A percentile compares a stretch with the other conserved stretches of the same genome.
Conservation (phyloP, 192 early-diverging fungal species). For the Diversispora eburnea region DNA sequence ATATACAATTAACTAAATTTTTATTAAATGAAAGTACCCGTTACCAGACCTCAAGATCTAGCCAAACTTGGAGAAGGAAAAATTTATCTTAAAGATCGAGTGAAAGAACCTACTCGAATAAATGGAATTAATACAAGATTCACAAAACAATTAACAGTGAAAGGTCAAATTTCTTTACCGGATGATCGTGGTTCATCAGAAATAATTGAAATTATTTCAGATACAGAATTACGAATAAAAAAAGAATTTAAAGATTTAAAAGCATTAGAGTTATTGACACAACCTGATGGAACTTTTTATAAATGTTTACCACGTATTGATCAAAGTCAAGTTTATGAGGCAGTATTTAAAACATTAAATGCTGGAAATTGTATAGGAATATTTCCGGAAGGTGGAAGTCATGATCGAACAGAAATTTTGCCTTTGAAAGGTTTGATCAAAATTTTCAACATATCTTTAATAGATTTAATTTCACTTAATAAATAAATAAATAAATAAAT, state of each 20-base stretch:
- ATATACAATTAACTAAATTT: background rate
- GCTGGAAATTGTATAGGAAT: constrained; percentile 82
- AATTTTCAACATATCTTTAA: background rate
- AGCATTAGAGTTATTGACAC: constrained; percentile 61
- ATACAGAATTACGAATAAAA: constrained; percentile 75
- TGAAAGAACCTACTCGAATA: constrained; percentile 64
- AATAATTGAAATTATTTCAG: constrained; percentile 75
- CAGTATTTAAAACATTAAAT: constrained; percentile 76
- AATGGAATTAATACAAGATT: constrained; percentile 70
- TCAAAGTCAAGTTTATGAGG: constrained; percentile 80
- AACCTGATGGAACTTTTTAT: constrained; percentile 53
- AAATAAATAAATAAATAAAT: no score
- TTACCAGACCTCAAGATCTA: constrained; percentile 89
- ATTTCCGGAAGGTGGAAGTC: constrained; percentile 97
- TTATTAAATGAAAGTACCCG: constrained; percentile 61
- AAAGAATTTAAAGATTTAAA: constrained; percentile 72
- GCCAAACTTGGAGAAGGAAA: constrained; percentile 68
- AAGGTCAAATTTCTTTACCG: constrained; percentile 64
- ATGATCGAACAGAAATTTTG: constrained; percentile 94
- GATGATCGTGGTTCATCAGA: constrained; percentile 57
- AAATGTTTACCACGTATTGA: constrained; percentile 84
- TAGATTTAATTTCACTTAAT: no score
- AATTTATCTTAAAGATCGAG: constrained; percentile 61
- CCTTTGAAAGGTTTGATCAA: constrained; percentile 76
- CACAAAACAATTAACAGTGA: constrained; percentile 57